Percentiles rank a stretch among this genome's conserved stretches.
Conservation (phyloP, 1,139 yeast genomes). For the Zygoascus meyerae region DNA sequence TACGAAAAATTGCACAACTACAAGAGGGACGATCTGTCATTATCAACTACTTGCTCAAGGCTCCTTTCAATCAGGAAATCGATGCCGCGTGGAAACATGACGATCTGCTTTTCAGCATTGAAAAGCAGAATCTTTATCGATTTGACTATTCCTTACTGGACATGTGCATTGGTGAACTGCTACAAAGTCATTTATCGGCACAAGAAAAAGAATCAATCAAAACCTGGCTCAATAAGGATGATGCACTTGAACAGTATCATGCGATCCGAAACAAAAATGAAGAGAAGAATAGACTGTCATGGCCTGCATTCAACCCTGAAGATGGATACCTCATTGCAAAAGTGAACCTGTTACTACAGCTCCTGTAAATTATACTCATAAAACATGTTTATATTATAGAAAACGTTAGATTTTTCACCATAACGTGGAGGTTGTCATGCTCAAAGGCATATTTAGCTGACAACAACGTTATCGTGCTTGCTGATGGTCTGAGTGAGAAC, state of each 20-base stretch:
- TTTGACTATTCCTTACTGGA: background rate
- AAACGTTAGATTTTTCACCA: background rate
- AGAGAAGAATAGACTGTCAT: background rate
- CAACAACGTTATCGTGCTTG: slow-evolving; percentile 23
- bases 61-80: slow-evolving; percentile 16
- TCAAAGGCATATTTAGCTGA: slow-evolving; percentile 13
- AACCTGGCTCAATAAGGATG: background rate
- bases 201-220: background rate
- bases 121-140: slow-evolving; percentile 46
- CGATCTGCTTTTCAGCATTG: slow-evolving; percentile 43
- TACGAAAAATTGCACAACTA: slow-evolving; percentile 2
- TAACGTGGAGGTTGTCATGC: background rate
- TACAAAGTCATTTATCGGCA: background rate
- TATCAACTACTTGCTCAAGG: background rate
- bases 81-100: slow-evolving; percentile 20
- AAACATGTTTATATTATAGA: background rate
- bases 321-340: background rate
- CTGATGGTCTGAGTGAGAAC: slow-evolving; percentile 37
- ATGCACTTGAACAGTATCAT: background rate
- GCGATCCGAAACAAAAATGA: background rate
- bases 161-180: background rate
- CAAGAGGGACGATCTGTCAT: slow-evolving; percentile 1
- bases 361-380: background rate
- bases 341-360: background rate
- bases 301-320: slow-evolving; percentile 3